These are phyloP conservation scores for Fragaria ananassa DNA, from an alignment of 306 rosid species.

Conservation along the genomic window DNA sequence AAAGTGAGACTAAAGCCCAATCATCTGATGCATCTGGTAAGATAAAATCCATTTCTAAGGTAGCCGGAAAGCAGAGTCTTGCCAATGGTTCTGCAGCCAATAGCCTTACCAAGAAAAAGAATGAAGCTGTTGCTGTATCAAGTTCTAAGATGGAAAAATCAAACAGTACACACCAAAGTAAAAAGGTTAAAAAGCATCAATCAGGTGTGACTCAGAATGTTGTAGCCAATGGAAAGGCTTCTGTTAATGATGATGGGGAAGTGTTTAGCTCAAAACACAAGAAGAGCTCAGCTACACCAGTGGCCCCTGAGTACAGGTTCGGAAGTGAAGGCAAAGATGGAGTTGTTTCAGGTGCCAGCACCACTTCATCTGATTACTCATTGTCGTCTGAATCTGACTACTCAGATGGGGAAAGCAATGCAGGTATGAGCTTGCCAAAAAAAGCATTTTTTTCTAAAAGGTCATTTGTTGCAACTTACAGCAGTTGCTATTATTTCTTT, in stretches of 20 bases:
- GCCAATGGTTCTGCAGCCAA: conserved; percentile 32
- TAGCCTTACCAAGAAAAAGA: conserved; percentile 22
- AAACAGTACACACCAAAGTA: conserved; percentile 24
- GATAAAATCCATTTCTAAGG: conserved; percentile 29
- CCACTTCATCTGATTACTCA: conserved; percentile 58
- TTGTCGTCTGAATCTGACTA: conserved; percentile 52
- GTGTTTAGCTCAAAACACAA: conserved; percentile 29
- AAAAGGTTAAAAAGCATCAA: conserved; percentile 17
- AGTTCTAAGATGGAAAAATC: conserved; percentile 31
- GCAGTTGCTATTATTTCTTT: conserved; percentile 26
- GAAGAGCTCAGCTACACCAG: conserved; percentile 40
- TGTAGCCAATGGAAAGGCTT: conserved; percentile 28
- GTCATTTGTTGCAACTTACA: not conserved
- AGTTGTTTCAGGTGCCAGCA: conserved; percentile 50
- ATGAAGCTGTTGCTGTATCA: conserved; percentile 30
- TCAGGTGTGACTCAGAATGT: conserved; percentile 15
- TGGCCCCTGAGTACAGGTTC: conserved; percentile 60
- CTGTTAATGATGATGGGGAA: conserved; percentile 22
- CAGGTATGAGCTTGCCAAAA: conserved; percentile 37
- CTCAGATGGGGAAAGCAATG: conserved; percentile 66
- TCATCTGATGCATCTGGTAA: conserved; percentile 38
- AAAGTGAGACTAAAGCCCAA: conserved; percentile 26
- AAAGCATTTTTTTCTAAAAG: conserved; percentile 3
- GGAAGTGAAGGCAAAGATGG: conserved; percentile 46
- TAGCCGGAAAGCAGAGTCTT: conserved; percentile 29